Evolutionary conservation across 805 yeast genomes (phyloP).

Genomic region (Saccharomycopsis microspora): DNA sequence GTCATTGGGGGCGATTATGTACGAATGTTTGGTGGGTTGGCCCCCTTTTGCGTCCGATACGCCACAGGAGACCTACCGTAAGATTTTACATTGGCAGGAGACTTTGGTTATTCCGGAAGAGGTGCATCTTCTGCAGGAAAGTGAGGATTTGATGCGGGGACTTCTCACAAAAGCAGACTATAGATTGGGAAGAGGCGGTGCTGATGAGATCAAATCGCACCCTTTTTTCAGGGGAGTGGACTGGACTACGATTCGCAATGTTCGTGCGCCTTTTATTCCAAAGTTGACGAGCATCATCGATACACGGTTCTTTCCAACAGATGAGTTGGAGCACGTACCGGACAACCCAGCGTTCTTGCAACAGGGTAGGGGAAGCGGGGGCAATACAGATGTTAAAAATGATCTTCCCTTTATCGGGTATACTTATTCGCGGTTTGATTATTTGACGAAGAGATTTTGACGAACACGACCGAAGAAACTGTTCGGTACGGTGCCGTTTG

Average conservation of each 20-base stretch:
- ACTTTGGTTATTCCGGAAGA: constrained; percentile 37
- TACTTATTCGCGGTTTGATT: constrained; percentile 37
- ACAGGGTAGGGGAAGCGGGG: neutral
- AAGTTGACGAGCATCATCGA: constrained; percentile 36
- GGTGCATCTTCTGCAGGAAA: constrained; percentile 26
- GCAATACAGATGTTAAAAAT: constrained; percentile 12
- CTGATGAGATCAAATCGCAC: constrained; percentile 36
- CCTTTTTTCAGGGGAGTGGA: constrained; percentile 41
- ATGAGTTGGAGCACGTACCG: constrained; percentile 36
- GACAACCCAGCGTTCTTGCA: constrained; percentile 28
- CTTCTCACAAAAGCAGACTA: constrained; percentile 31
- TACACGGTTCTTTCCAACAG: constrained; percentile 39
- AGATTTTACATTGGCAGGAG: constrained; percentile 38
- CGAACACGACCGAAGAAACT: neutral
- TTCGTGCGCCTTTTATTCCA: constrained; percentile 39
- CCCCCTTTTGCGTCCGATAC: constrained; percentile 41
- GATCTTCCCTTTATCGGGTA: constrained; percentile 42
- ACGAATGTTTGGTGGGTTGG: constrained; percentile 40
- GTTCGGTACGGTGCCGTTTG: neutral
- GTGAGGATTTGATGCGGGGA: constrained; percentile 34
- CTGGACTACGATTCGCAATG: constrained; percentile 36
- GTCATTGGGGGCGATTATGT: constrained; percentile 41
- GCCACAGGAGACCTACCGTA: constrained; percentile 37
- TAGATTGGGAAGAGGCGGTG: constrained; percentile 37
- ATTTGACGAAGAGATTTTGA: constrained; percentile 28